Evolutionary conservation across 164 flowering plant genomes (phyloP).

Genomic region (Paratinospora sagittata): DNA sequence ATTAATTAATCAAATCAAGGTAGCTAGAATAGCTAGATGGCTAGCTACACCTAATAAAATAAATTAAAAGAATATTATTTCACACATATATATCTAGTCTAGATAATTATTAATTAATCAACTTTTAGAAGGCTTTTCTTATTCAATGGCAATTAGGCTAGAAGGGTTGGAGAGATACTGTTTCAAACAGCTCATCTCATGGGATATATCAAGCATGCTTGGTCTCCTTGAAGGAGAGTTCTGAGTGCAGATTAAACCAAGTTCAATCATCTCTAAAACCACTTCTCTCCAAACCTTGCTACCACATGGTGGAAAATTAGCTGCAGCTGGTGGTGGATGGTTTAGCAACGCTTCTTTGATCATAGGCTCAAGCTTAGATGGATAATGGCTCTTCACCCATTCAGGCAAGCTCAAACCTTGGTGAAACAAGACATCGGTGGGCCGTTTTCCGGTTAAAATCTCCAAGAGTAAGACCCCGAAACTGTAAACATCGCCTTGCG

Average conservation of each 20-base stretch:
- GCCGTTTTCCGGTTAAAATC: constrained; percentile 62
- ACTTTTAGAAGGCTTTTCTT: neutral
- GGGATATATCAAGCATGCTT: constrained; percentile 63
- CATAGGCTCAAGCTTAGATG: constrained; percentile 45
- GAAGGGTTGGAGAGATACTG: constrained; percentile 39
- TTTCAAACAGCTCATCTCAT: constrained; percentile 61
- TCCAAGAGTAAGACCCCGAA: constrained; percentile 77
- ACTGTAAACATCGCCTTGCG: constrained; percentile 84
- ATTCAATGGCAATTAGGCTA: constrained; percentile 8
- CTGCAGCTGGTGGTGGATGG: constrained; percentile 8
- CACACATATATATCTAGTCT: too few species aligned
- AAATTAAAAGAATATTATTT: too few species aligned
- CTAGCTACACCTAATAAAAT: too few species aligned
- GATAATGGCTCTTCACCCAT: constrained; percentile 68
- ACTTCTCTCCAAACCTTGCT: constrained; percentile 35
- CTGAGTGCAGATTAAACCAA: constrained; percentile 80
- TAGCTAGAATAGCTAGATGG: too few species aligned
- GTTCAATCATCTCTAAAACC: constrained; percentile 62
- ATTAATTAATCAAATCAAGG: too few species aligned
- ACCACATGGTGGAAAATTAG: neutral
- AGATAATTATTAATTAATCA: too few species aligned
- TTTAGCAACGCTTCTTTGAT: constrained; percentile 37
- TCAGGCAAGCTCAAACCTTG: constrained; percentile 62
- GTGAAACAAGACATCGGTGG: constrained; percentile 56
- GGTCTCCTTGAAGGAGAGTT: constrained; percentile 57